A percentile compares a stretch with the other conserved stretches of the same genome.
Conservation (phyloP, 2,329 filamentous ascomycete genomes). For the Epicoccum nigrum region DNA sequence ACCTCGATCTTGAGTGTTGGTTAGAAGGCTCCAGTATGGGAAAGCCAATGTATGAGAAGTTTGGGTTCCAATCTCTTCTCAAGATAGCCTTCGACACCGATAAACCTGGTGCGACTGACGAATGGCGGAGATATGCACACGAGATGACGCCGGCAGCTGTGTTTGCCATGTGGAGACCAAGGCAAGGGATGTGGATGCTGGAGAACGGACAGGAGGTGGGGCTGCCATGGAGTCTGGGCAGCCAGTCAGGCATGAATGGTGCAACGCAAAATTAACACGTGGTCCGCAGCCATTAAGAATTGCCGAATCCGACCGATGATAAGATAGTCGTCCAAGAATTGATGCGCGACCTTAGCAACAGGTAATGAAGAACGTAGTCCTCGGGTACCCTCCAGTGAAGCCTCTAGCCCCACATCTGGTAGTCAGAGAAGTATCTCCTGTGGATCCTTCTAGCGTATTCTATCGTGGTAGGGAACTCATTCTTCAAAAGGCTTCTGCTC, state of each 20-base stretch:
- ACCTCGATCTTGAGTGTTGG: conserved; percentile 45
- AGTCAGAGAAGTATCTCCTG: conserved; percentile 63
- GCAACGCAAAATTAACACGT: neutral
- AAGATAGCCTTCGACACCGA: conserved; percentile 42
- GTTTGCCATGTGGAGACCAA: conserved; percentile 45
- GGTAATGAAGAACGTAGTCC: neutral
- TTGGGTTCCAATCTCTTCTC: conserved; percentile 36
- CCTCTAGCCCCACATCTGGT: conserved; percentile 49
- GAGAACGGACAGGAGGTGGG: conserved; percentile 21
- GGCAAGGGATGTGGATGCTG: conserved; percentile 22
- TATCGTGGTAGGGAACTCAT: conserved; percentile 55
- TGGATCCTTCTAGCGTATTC: conserved; percentile 66
- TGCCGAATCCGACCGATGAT: neutral
- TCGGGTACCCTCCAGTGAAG: neutral
- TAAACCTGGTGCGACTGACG: conserved; percentile 30
- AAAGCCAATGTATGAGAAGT: conserved; percentile 45
- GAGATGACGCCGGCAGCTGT: conserved; percentile 41
- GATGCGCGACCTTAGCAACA: neutral
- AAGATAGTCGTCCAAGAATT: neutral
- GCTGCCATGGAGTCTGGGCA: conserved; percentile 33
- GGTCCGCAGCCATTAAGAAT: neutral
- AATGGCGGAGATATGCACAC: conserved; percentile 42
- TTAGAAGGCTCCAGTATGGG: conserved; percentile 48
- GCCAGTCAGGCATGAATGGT: neutral
- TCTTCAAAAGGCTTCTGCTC: conserved; percentile 53